phyloP scores from a whole-genome alignment of 768 basidiomycete genomes.

The Steccherinum ochraceum region DNA sequence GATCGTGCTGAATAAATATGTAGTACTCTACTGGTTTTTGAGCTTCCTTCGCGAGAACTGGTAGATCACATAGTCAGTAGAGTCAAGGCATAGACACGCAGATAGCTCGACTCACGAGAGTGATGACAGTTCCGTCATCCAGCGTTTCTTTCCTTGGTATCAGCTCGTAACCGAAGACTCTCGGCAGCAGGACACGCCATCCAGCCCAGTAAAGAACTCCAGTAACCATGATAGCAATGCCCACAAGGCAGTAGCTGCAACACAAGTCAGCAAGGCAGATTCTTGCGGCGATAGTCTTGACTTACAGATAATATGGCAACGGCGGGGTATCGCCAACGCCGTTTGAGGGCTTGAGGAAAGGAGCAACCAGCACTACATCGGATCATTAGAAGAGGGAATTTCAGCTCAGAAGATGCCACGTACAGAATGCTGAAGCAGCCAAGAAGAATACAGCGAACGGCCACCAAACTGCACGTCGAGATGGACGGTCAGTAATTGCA shows the following conservation, averaged over 20 bases:
- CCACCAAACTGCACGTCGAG: slow-evolving; percentile 37
- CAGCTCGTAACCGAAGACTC: slow-evolving; percentile 36
- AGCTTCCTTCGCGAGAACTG: too few relatives aligned
- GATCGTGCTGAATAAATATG: too few relatives aligned
- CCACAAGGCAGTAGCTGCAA: slow-evolving; percentile 37
- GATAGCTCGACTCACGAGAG: slow-evolving; percentile 30
- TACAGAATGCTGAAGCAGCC: slow-evolving; percentile 43
- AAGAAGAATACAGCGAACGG: slow-evolving; percentile 52
- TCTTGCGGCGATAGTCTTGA: background rate
- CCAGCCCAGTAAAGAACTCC: slow-evolving; percentile 43
- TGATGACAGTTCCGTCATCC: slow-evolving; percentile 42
- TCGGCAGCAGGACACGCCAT: slow-evolving; percentile 42
- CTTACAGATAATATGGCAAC: slow-evolving; percentile 47
- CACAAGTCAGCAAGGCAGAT: background rate
- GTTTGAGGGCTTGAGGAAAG: slow-evolving; percentile 49
- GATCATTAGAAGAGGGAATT: background rate
- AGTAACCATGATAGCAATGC: slow-evolving; percentile 34
- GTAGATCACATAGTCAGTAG: too few relatives aligned
- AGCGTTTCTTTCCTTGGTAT: slow-evolving; percentile 36
- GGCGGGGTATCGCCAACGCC: slow-evolving; percentile 55
- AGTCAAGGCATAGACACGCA: too few relatives aligned
- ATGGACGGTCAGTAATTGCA: background rate
- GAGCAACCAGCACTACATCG: slow-evolving; percentile 42
- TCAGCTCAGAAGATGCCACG: slow-evolving; percentile 15
- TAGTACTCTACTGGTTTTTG: too few relatives aligned